Evolutionary conservation across 495 filamentous ascomycete species (phyloP).

Genomic region (Penicillium samsonianum): DNA sequence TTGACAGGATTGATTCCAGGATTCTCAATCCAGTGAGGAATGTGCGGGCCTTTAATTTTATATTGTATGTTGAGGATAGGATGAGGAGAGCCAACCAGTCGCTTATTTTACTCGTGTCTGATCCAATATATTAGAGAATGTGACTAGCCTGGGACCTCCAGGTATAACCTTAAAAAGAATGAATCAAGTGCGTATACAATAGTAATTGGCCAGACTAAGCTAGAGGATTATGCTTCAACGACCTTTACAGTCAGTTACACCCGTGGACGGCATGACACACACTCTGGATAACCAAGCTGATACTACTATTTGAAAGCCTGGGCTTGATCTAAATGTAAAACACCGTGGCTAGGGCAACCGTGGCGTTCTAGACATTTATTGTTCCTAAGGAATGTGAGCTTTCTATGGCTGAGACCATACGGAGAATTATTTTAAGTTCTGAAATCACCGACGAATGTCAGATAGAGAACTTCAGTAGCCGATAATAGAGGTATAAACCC

Average conservation of each 20-base stretch:
- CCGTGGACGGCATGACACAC: neutral
- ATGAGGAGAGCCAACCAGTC: neutral
- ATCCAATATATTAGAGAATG: neutral
- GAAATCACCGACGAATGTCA: neutral
- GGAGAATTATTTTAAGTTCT: constrained; percentile 3
- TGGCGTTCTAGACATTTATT: neutral
- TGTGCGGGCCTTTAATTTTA: constrained; percentile 2
- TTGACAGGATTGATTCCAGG: neutral
- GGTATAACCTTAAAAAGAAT: neutral
- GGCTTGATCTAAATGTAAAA: neutral
- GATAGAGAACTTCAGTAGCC: neutral
- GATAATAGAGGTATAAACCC: neutral
- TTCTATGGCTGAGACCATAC: neutral
- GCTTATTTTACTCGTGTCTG: neutral
- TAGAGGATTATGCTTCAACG: neutral
- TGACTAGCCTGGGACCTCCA: neutral
- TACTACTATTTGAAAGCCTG: neutral
- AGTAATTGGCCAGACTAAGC: neutral
- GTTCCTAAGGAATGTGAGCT: neutral
- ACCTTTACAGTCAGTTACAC: neutral
- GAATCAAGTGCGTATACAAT: neutral
- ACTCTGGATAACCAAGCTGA: neutral
- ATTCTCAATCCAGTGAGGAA: neutral
- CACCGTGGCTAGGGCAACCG: neutral
- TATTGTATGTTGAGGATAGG: neutral